These are phyloP conservation scores for Leccinum truebloodii DNA, from an alignment of 768 basidiomycete species.

Conservation along the genomic window DNA sequence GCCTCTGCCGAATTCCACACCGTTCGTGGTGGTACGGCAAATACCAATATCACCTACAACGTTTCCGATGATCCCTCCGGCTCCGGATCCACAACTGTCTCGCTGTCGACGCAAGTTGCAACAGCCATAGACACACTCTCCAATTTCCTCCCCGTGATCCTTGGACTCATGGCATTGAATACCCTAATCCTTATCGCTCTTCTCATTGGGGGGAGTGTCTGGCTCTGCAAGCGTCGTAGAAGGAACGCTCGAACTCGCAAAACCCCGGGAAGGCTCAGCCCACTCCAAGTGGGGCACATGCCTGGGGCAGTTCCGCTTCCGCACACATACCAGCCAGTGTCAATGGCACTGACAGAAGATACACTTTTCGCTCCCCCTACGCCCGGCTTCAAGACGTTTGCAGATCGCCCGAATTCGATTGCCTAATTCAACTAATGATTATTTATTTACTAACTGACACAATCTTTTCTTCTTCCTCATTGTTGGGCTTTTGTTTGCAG, in stretches of 20 bases:
- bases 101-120: slow-evolving; percentile 58
- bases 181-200: slow-evolving; percentile 66
- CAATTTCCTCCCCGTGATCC: slow-evolving; percentile 68
- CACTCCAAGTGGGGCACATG: slow-evolving; percentile 52
- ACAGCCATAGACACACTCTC: slow-evolving; percentile 62
- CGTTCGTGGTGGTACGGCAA: slow-evolving; percentile 62
- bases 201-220: slow-evolving; percentile 50
- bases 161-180: slow-evolving; percentile 77
- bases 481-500: slow-evolving; percentile 8
- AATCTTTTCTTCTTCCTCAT: not conserved
- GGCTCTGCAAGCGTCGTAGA: slow-evolving; percentile 52
- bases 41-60: slow-evolving; percentile 69
- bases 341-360: slow-evolving; percentile 47
- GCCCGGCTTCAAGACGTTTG: slow-evolving; percentile 52
- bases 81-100: slow-evolving; percentile 47
- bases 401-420: slow-evolving; percentile 44
- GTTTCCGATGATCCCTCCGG: slow-evolving; percentile 45
- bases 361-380: slow-evolving; percentile 56
- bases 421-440: slow-evolving; percentile 30
- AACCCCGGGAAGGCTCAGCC: slow-evolving; percentile 51
- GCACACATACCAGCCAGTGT: slow-evolving; percentile 73
- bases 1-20: slow-evolving; percentile 73
- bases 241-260: slow-evolving; percentile 37
- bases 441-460: not conserved
- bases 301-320: slow-evolving; percentile 32